Evolutionary conservation across 108 stramenopile genomes (phyloP).

Genomic region (Licmophora abbreviata): DNA sequence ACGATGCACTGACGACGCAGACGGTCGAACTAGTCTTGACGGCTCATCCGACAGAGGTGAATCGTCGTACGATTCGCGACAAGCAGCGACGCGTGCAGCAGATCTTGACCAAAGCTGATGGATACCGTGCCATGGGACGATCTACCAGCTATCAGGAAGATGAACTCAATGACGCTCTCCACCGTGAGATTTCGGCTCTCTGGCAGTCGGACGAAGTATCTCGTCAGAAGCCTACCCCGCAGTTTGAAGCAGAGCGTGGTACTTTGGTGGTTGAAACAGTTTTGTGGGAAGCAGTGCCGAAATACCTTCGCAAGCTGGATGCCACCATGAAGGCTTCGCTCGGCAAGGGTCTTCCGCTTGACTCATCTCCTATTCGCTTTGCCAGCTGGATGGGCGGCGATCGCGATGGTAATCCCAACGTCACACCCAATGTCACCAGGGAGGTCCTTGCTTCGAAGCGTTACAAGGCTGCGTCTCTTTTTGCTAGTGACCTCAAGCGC

Average conservation of each 20-base stretch:
- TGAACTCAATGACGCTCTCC: slow-evolving; percentile 50
- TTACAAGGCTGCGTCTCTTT: slow-evolving; percentile 73
- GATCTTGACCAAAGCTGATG: slow-evolving; percentile 65
- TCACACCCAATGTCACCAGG: slow-evolving; percentile 85
- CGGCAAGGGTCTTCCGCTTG: slow-evolving; percentile 71
- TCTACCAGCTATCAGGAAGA: slow-evolving; percentile 33
- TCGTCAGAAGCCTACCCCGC: slow-evolving; percentile 86
- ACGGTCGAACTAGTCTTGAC: slow-evolving; percentile 91
- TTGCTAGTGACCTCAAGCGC: slow-evolving; percentile 57
- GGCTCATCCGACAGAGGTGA: slow-evolving; percentile 97
- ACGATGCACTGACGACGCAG: slow-evolving; percentile 68
- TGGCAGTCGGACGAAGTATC: slow-evolving; percentile 88
- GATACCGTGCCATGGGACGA: slow-evolving; percentile 19
- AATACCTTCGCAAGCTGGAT: slow-evolving; percentile 84
- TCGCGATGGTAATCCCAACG: slow-evolving; percentile 97
- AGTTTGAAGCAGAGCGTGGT: slow-evolving; percentile 87
- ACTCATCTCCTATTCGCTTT: slow-evolving; percentile 78
- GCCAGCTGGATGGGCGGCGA: slow-evolving; percentile 99
- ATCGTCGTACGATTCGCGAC: slow-evolving; percentile 86
- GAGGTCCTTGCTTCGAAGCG: slow-evolving; percentile 79
- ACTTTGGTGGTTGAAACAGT: slow-evolving; percentile 91
- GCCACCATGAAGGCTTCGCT: slow-evolving; percentile 52
- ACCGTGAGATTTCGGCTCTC: slow-evolving; percentile 67
- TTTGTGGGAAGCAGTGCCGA: slow-evolving; percentile 91
- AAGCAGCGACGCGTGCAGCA: slow-evolving; percentile 67